Evolutionary conservation across 805 yeast species (phyloP).

Genomic region (Wickerhamomyces canadensis): DNA sequence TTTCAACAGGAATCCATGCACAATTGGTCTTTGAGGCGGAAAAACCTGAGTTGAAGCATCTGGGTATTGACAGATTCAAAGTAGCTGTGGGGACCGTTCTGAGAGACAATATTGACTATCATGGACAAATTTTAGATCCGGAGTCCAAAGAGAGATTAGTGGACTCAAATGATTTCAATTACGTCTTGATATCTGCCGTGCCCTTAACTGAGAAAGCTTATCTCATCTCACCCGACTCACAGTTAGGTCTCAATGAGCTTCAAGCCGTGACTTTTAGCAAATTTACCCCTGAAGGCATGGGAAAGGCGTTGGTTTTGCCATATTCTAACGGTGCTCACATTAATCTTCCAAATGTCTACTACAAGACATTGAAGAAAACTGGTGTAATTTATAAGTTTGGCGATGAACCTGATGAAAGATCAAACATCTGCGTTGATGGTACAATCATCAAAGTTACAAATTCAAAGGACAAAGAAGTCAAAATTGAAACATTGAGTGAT

Average conservation of each 20-base stretch:
- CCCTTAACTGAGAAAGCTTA: slow-evolving; percentile 19
- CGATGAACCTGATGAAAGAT: slow-evolving; percentile 11
- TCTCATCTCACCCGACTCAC: slow-evolving; percentile 21
- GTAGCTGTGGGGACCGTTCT: slow-evolving; percentile 60
- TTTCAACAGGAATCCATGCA: slow-evolving; percentile 86
- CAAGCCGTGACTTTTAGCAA: slow-evolving; percentile 16
- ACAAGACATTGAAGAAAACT: slow-evolving; percentile 5
- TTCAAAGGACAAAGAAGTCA: slow-evolving; percentile 18
- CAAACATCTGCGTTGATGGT: slow-evolving; percentile 22
- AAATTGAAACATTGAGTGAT: slow-evolving; percentile 3
- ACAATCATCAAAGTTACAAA: slow-evolving; percentile 7
- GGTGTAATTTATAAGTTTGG: slow-evolving; percentile 7
- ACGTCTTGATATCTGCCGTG: slow-evolving; percentile 8
- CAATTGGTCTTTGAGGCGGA: slow-evolving; percentile 79
- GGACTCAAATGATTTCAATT: slow-evolving; percentile 5
- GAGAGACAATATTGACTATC: slow-evolving; percentile 24
- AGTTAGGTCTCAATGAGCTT: slow-evolving; percentile 9
- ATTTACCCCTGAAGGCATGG: slow-evolving; percentile 8
- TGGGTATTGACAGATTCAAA: slow-evolving; percentile 63
- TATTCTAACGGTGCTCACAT: slow-evolving; percentile 17
- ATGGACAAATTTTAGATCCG: background rate
- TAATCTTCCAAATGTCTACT: slow-evolving; percentile 5
- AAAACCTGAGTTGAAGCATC: slow-evolving; percentile 53
- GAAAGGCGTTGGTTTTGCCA: slow-evolving; percentile 11
- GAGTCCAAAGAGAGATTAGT: background rate